Conservation (phyloP, 2,329 filamentous ascomycete genomes). For the Fusarium heterosporum region DNA sequence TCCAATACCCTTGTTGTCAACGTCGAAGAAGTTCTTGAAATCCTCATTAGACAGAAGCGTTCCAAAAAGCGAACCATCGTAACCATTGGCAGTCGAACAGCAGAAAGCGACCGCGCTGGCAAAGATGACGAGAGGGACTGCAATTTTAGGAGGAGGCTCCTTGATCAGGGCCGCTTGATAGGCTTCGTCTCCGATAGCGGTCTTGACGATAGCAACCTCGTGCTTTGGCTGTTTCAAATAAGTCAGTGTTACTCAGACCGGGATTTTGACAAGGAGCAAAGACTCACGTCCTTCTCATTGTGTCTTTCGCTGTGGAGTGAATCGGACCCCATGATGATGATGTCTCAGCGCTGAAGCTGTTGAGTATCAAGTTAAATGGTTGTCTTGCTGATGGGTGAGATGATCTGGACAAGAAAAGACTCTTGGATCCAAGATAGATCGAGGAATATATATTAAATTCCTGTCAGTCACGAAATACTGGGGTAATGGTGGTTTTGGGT, state of each 20-base stretch:
- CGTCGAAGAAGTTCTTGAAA: slow-evolving; percentile 62
- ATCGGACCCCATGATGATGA: slow-evolving; percentile 36
- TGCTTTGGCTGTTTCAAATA: slow-evolving; percentile 1
- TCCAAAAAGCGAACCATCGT: slow-evolving; percentile 64
- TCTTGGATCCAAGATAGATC: not conserved
- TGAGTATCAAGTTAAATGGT: slow-evolving; percentile 4
- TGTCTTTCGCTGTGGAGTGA: slow-evolving; percentile 34
- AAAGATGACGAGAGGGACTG: slow-evolving; percentile 36
- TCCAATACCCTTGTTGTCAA: slow-evolving; percentile 42
- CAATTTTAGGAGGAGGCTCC: slow-evolving; percentile 44
- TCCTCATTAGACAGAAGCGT: slow-evolving; percentile 59
- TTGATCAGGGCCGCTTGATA: slow-evolving; percentile 49
- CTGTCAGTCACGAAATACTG: not conserved
- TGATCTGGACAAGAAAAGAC: slow-evolving; percentile 2
- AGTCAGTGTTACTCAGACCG: not conserved
- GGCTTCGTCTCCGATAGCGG: slow-evolving; percentile 43
- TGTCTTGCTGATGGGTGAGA: slow-evolving; percentile 13
- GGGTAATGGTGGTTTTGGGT: slow-evolving; percentile 10
- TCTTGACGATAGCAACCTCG: slow-evolving; percentile 37
- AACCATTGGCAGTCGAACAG: slow-evolving; percentile 49
- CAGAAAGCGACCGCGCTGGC: slow-evolving; percentile 46
- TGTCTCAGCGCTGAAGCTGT: slow-evolving; percentile 23
- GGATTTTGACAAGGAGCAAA: fast-evolving
- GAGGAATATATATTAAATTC: slow-evolving; percentile 35
- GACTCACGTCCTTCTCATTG: slow-evolving; percentile 31